Evolutionary conservation across 352 stramenopile genomes (phyloP).

Genomic region (Phytopythium aichiense): DNA sequence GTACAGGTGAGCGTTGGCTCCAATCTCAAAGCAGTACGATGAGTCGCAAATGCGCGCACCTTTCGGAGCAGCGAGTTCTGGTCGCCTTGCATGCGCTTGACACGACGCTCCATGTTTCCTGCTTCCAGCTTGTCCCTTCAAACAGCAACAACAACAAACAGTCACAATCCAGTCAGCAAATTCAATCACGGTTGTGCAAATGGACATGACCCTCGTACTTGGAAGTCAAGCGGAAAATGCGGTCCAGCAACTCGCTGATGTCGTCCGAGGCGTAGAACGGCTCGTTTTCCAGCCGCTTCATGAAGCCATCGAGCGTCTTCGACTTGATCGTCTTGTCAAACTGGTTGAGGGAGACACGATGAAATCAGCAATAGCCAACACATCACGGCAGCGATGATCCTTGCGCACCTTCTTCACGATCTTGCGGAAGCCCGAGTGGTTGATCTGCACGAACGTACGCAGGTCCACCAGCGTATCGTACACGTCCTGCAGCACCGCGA

Average conservation of each 20-base stretch:
- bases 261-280: slow-evolving; percentile 80
- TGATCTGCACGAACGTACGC: slow-evolving; percentile 89
- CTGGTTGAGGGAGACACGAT: slow-evolving; percentile 20
- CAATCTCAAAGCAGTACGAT: neutral
- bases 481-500: slow-evolving; percentile 82
- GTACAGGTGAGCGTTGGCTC: neutral
- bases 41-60: slow-evolving; percentile 17
- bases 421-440: slow-evolving; percentile 91
- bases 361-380: neutral
- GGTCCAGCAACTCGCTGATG: slow-evolving; percentile 72
- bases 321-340: slow-evolving; percentile 90
- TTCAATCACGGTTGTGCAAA: neutral
- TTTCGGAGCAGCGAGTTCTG: slow-evolving; percentile 83
- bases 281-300: slow-evolving; percentile 74
- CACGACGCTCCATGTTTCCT: slow-evolving; percentile 83
- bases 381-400: neutral
- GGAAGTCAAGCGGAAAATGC: slow-evolving; percentile 75
- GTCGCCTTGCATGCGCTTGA: slow-evolving; percentile 79
- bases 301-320: slow-evolving; percentile 65
- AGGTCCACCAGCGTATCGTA: slow-evolving; percentile 89
- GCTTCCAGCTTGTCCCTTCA: slow-evolving; percentile 78
- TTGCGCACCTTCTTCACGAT: slow-evolving; percentile 88
- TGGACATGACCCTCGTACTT: slow-evolving; percentile 29
- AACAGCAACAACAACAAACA: slow-evolving; percentile 8
- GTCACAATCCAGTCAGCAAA: slow-evolving; percentile 11